Evolutionary conservation across 805 yeast species (phyloP), one percentile per base, ranked within the genome.

Genomic region (Maudiozyma turicensis): DNA sequence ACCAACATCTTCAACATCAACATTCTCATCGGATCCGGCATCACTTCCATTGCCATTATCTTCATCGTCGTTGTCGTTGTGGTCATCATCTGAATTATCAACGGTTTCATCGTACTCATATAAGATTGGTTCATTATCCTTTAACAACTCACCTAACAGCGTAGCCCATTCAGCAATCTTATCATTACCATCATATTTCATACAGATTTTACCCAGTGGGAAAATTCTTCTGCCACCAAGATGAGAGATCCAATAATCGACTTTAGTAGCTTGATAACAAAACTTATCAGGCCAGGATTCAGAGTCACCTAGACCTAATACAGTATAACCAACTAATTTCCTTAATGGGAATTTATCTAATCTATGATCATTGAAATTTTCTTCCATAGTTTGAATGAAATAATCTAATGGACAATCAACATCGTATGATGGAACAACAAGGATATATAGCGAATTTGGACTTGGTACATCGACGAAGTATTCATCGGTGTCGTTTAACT

Each of bases 321-420:
- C 95, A 1, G 95, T 76, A 60, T 84, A 90, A 0, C 96, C 97
- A 5, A 81, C 72, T 15, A 90, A 64, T 39, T 73, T 67, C 32
- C 77, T 70, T 57, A 89, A 69, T 3, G 96, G 96, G 54, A 78
- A 81, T 52, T 86, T 86, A 60, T 88, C 95, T 34, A 89, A 77
- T 55, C 96, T 74, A 69, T 87, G 87, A 64, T 89, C 97, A 52
- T 83, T 82, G 52, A 78, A 78, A 1, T 95, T 87, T 48, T 89
- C 96, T 53, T 78, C 74, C 55, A 89, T 71, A 42, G 86, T 81
- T 58, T 86, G 95, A 49, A 89, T 69, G 64, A 88, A 87, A 61
- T 80, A 90, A 65, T 89, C 97, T 33, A 90, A 74, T 11, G 97
- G 96, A 1, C 95, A 86, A 64, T 89, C 97, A 0, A 90, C 85